Base-by-base conservation (phyloP, 2,329 filamentous ascomycete species). In the Chaetomiaceae sp. region DNA sequence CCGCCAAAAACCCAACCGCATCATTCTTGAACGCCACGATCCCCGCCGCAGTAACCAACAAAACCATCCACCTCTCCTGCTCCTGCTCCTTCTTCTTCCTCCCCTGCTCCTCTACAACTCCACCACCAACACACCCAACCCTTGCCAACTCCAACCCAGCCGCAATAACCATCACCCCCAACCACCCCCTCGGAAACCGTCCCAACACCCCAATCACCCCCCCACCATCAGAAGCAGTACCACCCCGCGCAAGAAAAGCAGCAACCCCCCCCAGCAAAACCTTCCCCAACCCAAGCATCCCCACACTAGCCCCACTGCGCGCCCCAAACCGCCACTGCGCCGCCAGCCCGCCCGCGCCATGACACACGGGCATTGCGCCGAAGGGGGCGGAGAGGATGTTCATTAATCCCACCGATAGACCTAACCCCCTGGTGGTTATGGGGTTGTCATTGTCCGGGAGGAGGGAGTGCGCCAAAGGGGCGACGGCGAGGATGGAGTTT, bases 341-440 rank as follows among this genome's bases (percentile, higher is more conserved):
- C 5, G 93, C 93, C 0, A 97, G 74, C 0, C 92, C 92, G 2
- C 92, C 92, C 0, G 89, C 89, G 5, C 92, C 92, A 65, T 97
- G 93, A 64, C 93, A 97, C 4, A 93, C 83, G 3, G 92, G 93
- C 93, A 96, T 97, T 5, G 86, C 87, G 42, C 91, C 91, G 62
- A 96, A 95, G 87, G 89, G 95, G 62, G 88, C 91, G 14, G 87
- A 86, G 1, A 86, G 66, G 3, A 96, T 72, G 65, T 97, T 97
- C 81, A 96, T 95, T 2, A 75, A 62, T 0, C 85, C 84, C 4
- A 97, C 88, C 48, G 89, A 95, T 53, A 91, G 66, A 1, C 91
- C 92, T 25, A 97, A 75, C 0, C 83, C 76, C 0, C 89, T 92
- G 5, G 23, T 33, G 9, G 38, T n/a, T n/a, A 4, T 3, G 44